A percentile compares a stretch with the other conserved stretches of the same genome.
These are phyloP conservation scores for Neopestalotiopsis rosae DNA, from an alignment of 2,329 filamentous ascomycete genomes.

Conservation along the genomic window DNA sequence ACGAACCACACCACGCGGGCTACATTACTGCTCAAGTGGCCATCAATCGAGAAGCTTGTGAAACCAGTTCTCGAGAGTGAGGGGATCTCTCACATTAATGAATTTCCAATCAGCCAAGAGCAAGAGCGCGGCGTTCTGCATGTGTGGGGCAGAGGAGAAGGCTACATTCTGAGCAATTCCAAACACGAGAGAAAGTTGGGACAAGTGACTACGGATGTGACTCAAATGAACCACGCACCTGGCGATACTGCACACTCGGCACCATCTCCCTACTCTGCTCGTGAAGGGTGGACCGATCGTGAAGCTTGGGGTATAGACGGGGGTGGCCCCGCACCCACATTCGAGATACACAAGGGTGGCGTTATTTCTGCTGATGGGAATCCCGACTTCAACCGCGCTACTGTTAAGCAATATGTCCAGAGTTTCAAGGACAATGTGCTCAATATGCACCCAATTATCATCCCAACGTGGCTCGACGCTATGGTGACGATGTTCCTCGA, in stretches of 20 bases:
- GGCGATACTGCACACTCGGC: conserved; percentile 49
- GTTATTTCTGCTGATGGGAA: conserved; percentile 49
- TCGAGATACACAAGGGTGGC: conserved; percentile 43
- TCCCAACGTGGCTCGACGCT: conserved; percentile 55
- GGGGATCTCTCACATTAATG: no score
- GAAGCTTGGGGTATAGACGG: conserved; percentile 65
- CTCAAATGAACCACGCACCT: conserved; percentile 48
- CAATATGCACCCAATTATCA: conserved; percentile 69
- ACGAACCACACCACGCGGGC: no score
- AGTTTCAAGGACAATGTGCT: conserved; percentile 67
- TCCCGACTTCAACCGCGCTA: conserved; percentile 58
- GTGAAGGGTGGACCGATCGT: not conserved
- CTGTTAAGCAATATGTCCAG: conserved; percentile 58
- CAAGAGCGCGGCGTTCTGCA: no score
- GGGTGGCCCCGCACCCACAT: conserved; percentile 49
- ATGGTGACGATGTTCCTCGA: conserved; percentile 61
- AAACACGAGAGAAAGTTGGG: no score
- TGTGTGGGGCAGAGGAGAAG: no score
- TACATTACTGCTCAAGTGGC: no score
- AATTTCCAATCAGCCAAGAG: no score
- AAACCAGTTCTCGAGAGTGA: no score
- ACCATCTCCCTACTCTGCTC: not conserved
- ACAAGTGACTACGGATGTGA: conserved; percentile 38
- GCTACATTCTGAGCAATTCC: no score
- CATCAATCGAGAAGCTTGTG: no score